Evolutionary conservation across 805 yeast species (phyloP), one percentile per base, ranked within the genome.

Genomic region (Pichia ethanolica): DNA sequence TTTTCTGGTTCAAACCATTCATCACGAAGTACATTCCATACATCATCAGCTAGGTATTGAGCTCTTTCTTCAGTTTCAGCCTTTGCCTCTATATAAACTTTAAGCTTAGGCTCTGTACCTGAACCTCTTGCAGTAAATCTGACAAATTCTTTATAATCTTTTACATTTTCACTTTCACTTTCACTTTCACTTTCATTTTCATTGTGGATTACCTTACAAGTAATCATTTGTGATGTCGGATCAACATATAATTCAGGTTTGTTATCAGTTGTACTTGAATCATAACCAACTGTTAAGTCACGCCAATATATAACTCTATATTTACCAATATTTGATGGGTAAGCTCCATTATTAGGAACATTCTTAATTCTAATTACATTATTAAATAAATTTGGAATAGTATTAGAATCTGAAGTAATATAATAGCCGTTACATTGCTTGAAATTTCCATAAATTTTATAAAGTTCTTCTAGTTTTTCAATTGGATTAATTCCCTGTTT

Each of bases 101-200:
- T 91, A 54, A 91, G 71, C 63, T 91, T 91, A 3, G 97, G 97
- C 64, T 91, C 99, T 0, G 99, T 91, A 10, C 99, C 99, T 4
- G 96, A 88, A 0, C 97, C 97, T 47, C 99, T 75, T 45, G 87
- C 81, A 0, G 98, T 90, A 61, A 90, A 82, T 35, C 95, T 69
- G 2, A 88, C 81, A 25, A 54, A 55, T 39, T 71, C 77, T 20
- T 20, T 20, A 20, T 20, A 20, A 10, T 35, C 51, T 7, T 48
- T 53, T 7, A 45, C 53, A 46, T 30, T 27, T 7, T 39, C 34
- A 27, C 3, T 25, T 5, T 25, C 7, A n/a, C 3, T 27, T 7
- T 39, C 34, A 27, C 3, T 25, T 5, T 25, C 7, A n/a, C 3
- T 28, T 11, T 35, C 52, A 10, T 47, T 53, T 7, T 46, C 52